Evolutionary conservation across 202 grass and related monocot species (phyloP).

Genomic region (Saccharum hybrid): DNA sequence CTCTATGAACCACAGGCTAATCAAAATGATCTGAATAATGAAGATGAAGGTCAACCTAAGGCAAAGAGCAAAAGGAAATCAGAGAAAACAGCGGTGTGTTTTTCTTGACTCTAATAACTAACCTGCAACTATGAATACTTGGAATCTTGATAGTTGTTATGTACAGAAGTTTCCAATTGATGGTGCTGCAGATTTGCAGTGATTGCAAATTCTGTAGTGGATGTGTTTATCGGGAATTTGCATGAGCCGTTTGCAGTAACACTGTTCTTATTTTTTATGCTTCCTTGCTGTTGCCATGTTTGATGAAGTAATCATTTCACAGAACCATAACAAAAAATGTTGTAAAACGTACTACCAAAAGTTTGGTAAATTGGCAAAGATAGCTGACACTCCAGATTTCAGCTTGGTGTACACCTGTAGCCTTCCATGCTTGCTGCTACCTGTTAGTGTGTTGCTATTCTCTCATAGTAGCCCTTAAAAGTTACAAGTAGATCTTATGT

Average conservation of each 20-base stretch:
- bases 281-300: background rate
- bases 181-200: background rate
- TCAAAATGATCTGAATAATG: too few species aligned
- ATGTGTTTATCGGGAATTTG: background rate
- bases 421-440: background rate
- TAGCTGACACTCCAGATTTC: background rate
- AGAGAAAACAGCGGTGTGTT: too few species aligned
- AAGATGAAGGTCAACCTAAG: too few species aligned
- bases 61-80: too few species aligned
- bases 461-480: background rate
- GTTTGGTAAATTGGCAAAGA: conserved; percentile 9
- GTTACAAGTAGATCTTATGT: background rate
- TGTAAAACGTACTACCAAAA: background rate
- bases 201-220: conserved; percentile 2
- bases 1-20: too few species aligned
- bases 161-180: background rate
- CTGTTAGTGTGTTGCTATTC: conserved; percentile 1
- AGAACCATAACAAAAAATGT: background rate
- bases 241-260: background rate
- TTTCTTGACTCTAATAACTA: too few species aligned
- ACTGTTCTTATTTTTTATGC: background rate
- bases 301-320: too few species aligned
- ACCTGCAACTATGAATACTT: conserved; percentile 30
- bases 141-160: background rate
- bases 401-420: background rate